Evolutionary conservation across 1,284 basidiomycete genomes (phyloP).

Genomic region (Neotropicomus parvogracilis): DNA sequence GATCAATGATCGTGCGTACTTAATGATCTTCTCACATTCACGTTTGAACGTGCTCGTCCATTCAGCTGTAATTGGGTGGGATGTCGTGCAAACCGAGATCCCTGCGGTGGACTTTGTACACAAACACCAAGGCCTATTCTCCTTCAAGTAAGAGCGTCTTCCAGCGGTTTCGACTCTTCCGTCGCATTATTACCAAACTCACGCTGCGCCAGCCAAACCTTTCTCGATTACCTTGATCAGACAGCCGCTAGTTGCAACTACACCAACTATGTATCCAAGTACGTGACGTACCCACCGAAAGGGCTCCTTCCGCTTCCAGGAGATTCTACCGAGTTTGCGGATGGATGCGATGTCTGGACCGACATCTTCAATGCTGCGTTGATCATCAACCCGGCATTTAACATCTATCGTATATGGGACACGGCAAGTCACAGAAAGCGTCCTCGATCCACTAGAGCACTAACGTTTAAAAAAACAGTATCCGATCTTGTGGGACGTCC

Average conservation of each 20-base stretch:
- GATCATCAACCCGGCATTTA: conserved; percentile 67
- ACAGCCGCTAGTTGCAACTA: conserved; percentile 58
- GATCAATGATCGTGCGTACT: conserved; percentile 62
- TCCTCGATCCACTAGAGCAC: not conserved
- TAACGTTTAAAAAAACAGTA: conserved; percentile 33
- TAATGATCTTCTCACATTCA: not conserved
- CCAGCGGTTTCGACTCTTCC: not conserved
- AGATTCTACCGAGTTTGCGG: conserved; percentile 39
- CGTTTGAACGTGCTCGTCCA: not conserved
- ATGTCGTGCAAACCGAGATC: conserved; percentile 61
- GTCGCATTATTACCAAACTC: not conserved
- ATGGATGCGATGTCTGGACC: conserved; percentile 65
- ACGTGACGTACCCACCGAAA: conserved; percentile 63
- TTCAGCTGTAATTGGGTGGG: conserved; percentile 55
- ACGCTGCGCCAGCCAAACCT: conserved; percentile 48
- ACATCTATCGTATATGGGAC: conserved; percentile 74
- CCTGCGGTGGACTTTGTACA: conserved; percentile 70
- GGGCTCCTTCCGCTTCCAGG: conserved; percentile 58
- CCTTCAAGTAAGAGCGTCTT: conserved; percentile 52
- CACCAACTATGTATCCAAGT: conserved; percentile 56
- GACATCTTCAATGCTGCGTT: conserved; percentile 59
- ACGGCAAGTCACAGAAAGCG: conserved; percentile 36
- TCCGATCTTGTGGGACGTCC: conserved; percentile 68
- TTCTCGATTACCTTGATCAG: conserved; percentile 55
- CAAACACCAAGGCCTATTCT: conserved; percentile 64